Evolutionary conservation across 2,329 filamentous ascomycete genomes (phyloP), one percentile per base, ranked within the genome.

Genomic region (Penicillium sp.): DNA sequence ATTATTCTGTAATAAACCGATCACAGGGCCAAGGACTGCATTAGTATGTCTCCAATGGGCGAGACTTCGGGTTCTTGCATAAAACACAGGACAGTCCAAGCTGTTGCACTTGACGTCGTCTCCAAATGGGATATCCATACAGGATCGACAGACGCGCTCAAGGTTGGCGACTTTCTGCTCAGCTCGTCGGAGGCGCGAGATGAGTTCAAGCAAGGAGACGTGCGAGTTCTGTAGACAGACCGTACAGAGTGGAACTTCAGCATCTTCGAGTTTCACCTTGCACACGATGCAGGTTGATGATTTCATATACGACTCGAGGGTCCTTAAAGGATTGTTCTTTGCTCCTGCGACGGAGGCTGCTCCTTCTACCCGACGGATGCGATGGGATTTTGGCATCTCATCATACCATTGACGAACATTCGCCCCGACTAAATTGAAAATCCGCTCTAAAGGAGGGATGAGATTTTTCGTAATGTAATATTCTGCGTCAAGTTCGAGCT

Each of bases 401-500:
- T 97, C 92, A 72, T 93, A 98, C 95, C 95, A 99, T 62, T 87
- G 85, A 19, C 91, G 83, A 0, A 98, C 91, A 73, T 95, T 96
- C 35, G 93, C 95, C 7, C 95, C 95, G 2, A 98, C 91, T 3
- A 99, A 88, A 71, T 95, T 97, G 81, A 99, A 97, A 67, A 99
- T 97, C 30, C 95, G 89, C 76, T 98, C 94, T 0, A 99, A 84
- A 0, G 95, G 95, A 6, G 95, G 95, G 54, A 99, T 96, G 8
- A 99, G 75, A 73, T 97, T 98, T 81, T 97, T 98, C 19, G 86
- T 88, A 71, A 99, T 98, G 80, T 99, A 99, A 78, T 99, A 99
- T 69, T 97, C 93, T 0, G 93, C 90, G 72, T 99, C 95, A 19
- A 99, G 85, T 69, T 92, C 89, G 55, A 90, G 86, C 69, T 94